These are phyloP conservation scores for Escovopsis weberi DNA, from an alignment of 2,329 filamentous ascomycete species.

Conservation along the genomic window DNA sequence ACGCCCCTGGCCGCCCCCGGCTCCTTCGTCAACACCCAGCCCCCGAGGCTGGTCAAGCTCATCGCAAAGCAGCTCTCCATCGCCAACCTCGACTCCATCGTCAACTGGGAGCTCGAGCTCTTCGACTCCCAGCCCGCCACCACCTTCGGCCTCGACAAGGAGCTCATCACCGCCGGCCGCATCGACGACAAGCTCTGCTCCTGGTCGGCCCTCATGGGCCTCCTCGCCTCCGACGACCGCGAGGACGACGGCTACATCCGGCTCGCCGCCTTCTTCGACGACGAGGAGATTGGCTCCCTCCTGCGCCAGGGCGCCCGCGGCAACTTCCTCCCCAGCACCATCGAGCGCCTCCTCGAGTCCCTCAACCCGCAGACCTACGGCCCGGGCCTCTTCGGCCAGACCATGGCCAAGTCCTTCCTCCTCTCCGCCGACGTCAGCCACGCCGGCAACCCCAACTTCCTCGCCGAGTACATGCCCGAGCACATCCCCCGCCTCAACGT, in stretches of 20 bases:
- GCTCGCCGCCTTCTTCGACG: constrained; percentile 86
- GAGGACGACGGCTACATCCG: constrained; percentile 59
- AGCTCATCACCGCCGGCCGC: constrained; percentile 88
- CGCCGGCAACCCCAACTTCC: constrained; percentile 89
- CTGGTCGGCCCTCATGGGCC: constrained; percentile 74
- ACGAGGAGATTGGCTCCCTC: constrained; percentile 88
- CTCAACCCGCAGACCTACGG: constrained; percentile 39
- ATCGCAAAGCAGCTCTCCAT: constrained; percentile 70
- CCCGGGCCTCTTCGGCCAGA: constrained; percentile 56
- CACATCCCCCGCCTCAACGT: constrained; percentile 83
- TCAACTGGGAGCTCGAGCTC: constrained; percentile 95
- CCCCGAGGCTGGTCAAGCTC: constrained; percentile 67
- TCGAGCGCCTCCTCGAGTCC: constrained; percentile 69
- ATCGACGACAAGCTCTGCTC: constrained; percentile 98
- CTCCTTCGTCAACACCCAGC: constrained; percentile 71
- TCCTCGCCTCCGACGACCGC: constrained; percentile 51
- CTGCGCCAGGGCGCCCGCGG: constrained; percentile 79
- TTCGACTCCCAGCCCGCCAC: constrained; percentile 81
- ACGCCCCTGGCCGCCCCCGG: constrained; percentile 41
- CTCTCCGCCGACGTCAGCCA: constrained; percentile 89
- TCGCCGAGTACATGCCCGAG: constrained; percentile 65
- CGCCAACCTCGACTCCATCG: constrained; percentile 52
- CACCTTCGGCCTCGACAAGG: constrained; percentile 71
- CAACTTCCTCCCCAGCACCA: constrained; percentile 70
- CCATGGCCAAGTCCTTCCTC: constrained; percentile 83